Evolutionary conservation across 441 rosid species (phyloP).

Genomic region (Isatis lusitanica): DNA sequence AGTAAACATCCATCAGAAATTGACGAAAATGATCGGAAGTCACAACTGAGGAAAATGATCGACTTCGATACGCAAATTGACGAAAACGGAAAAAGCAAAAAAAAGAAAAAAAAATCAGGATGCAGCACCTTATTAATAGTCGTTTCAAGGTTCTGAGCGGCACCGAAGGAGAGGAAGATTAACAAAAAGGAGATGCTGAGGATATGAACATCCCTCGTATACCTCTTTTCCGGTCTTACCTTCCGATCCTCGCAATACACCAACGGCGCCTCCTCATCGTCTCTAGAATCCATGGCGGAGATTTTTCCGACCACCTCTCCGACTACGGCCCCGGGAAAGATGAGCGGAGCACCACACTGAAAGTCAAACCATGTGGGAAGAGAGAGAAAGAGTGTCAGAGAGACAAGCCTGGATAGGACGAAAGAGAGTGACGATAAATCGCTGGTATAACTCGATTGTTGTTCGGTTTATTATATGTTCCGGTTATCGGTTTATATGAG

Average conservation of each 20-base stretch:
- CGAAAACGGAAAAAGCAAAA: not conserved
- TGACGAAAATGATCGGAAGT: not conserved
- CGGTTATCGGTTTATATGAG: conserved; percentile 1
- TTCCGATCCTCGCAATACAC: conserved; percentile 42
- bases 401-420: not conserved
- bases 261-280: conserved; percentile 65
- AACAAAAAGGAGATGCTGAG: conserved; percentile 79
- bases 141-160: conserved; percentile 92
- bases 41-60: not conserved
- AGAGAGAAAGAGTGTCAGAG: not conserved
- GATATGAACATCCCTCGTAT: conserved; percentile 70
- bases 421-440: not conserved
- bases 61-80: not conserved
- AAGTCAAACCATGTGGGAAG: conserved; percentile 31
- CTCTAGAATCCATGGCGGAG: conserved; percentile 45
- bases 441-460: not conserved
- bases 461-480: not conserved
- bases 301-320: not conserved
- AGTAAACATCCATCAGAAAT: not conserved
- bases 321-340: not conserved
- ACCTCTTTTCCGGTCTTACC: conserved; percentile 36
- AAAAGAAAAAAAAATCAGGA: not conserved
- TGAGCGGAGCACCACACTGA: not conserved
- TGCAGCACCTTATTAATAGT: conserved; percentile 62
- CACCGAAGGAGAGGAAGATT: conserved; percentile 84